Evolutionary conservation across 257 asterid genomes (phyloP), one percentile per base, ranked within the genome.

Genomic region (Eucommia ulmoides): DNA sequence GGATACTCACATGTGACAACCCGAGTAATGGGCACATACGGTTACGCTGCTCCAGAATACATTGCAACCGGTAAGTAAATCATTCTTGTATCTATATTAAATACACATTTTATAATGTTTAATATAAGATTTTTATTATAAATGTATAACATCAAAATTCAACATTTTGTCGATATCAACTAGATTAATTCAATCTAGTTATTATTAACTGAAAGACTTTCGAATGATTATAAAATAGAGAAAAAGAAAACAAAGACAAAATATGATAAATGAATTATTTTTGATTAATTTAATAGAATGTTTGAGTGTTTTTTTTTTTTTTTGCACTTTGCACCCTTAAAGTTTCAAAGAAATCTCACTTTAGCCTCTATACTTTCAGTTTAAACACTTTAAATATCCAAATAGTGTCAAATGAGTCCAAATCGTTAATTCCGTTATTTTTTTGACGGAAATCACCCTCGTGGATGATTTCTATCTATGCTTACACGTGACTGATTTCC

Each of bases 1-100:
- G 77, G 74, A 33, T 23, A 54, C 47, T 70, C 78, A 45, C 81
- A 74, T 21, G 81, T 74, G 42, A 74, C 81, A 4, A 74, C 81
- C 33, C 64, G 77, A 18, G 62, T 74, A 29, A 66, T 70, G 81
- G 81, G 81, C 11, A 74, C 78, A 14, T 12, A 54, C 35, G 81
- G 81, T 50, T 70, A 74, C 58, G 78, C 77, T 52, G 81, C 81
- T 33, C 81, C 81, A 29, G 81, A 74, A 63, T 74, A 74, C 50
- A 41, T 74, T 45, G 78, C 76, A 45, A 74, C 78, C 35, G 81
- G 78, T 70, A 49, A 52, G 57, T 4, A 7, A 19, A 0, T 22
- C 2, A 12, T 3, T 18, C 11, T 12, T 21, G 19, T 33, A 18
- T 35, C n/a, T 7, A n/a, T 16, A 22, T 41, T 48, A 35, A 16